These are phyloP conservation scores for Dioscorea zingiberensis DNA, from an alignment of 106 monocot genomes.

Conservation along the genomic window DNA sequence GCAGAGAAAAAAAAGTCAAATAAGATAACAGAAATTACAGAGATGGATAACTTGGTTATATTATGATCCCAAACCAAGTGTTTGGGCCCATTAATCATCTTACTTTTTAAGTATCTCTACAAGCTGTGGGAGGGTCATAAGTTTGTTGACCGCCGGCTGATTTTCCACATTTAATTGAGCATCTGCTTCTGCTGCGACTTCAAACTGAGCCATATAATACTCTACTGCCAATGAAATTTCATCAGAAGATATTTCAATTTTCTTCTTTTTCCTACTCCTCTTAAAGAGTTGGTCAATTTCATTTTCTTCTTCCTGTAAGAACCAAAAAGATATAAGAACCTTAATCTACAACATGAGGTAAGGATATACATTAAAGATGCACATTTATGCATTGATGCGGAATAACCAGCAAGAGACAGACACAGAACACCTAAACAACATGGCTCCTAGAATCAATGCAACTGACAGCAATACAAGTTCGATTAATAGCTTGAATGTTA, in stretches of 20 bases:
- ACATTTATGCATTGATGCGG: no score
- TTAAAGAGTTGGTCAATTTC: conserved; percentile 77
- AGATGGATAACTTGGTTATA: neutral
- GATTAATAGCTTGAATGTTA: no score
- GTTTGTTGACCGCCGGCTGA: conserved; percentile 87
- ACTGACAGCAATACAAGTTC: no score
- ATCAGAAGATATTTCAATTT: conserved; percentile 69
- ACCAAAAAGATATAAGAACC: no score
- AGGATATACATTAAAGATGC: no score
- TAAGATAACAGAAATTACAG: neutral
- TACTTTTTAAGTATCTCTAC: conserved; percentile 91
- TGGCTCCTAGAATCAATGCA: no score
- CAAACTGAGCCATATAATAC: conserved; percentile 83
- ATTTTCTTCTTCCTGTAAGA: conserved; percentile 76
- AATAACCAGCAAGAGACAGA: no score
- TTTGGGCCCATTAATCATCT: conserved; percentile 3
- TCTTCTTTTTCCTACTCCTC: conserved; percentile 89
- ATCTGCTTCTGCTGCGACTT: conserved; percentile 97
- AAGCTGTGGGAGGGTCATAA: conserved; percentile 84
- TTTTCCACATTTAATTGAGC: conserved; percentile 86
- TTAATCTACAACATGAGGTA: no score
- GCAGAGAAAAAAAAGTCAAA: conserved; percentile 13
- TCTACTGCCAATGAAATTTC: conserved; percentile 80
- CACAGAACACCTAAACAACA: no score
- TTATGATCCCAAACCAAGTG: no score